These are phyloP conservation scores for Debaryomycetaceae sp. DNA, from an alignment of 1,139 yeast species.

Conservation along the genomic window DNA sequence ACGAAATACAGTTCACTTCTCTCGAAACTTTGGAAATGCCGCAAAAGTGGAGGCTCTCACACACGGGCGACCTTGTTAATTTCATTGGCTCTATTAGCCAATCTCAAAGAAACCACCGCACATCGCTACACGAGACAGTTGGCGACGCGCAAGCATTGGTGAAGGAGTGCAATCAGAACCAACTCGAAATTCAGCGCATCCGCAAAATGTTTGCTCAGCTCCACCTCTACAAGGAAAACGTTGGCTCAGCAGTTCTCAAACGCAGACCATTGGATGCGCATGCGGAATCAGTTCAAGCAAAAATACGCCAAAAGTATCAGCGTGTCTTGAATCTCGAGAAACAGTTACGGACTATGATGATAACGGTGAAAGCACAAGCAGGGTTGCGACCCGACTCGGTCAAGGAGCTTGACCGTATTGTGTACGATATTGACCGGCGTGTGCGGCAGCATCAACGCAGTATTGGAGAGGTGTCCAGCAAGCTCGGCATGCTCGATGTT, in stretches of 20 bases:
- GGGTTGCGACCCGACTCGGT: constrained; percentile 5
- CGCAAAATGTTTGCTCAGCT: constrained; percentile 8
- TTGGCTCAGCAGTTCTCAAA: constrained; percentile 5
- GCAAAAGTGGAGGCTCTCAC: constrained; percentile 6
- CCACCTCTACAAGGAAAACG: constrained; percentile 5
- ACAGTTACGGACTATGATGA: constrained; percentile 7
- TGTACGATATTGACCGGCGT: constrained; percentile 4
- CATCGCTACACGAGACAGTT: constrained; percentile 1
- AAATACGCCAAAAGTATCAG: constrained; percentile 7
- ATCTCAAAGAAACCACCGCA: constrained; percentile 1
- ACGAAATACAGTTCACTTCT: constrained; percentile 1
- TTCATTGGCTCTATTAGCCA: constrained; percentile 1
- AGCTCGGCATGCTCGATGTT: neutral
- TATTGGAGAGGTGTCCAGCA: neutral
- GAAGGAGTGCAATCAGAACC: constrained; percentile 4
- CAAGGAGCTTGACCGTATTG: constrained; percentile 8
- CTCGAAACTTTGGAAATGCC: constrained; percentile 3
- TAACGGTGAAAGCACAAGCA: constrained; percentile 10
- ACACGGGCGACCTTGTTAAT: constrained; percentile 3
- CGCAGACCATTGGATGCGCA: constrained; percentile 10
- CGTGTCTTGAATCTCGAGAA: constrained; percentile 6
- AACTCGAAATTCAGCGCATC: constrained; percentile 5
- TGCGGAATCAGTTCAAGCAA: constrained; percentile 7
- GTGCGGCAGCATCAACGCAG: constrained; percentile 1
- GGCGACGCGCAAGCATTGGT: constrained; percentile 2